phyloP scores from a whole-genome alignment of 352 stramenopile genomes.

The Phytophthora citricola region DNA sequence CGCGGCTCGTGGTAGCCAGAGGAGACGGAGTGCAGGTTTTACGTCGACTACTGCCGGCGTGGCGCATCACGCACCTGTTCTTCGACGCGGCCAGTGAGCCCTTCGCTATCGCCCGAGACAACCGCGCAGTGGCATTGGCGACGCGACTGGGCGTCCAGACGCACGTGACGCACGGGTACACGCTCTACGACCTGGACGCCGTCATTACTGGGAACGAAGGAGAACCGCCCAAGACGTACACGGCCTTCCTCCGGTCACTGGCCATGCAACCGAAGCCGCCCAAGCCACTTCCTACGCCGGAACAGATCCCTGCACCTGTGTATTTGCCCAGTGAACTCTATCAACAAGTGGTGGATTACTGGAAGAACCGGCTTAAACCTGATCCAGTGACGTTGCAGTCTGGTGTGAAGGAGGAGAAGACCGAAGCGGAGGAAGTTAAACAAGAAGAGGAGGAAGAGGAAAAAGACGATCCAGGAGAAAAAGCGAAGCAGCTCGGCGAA shows the following conservation, averaged over 20 bases:
- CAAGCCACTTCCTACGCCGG: conserved; percentile 52
- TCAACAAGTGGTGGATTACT: conserved; percentile 69
- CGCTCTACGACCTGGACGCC: conserved; percentile 74
- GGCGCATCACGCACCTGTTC: conserved; percentile 90
- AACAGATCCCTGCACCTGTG: conserved; percentile 49
- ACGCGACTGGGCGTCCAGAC: conserved; percentile 71
- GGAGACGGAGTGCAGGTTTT: conserved; percentile 87
- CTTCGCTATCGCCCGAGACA: conserved; percentile 88
- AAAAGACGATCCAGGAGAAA: conserved; percentile 23
- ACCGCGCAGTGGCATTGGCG: conserved; percentile 60
- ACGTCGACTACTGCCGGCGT: conserved; percentile 79
- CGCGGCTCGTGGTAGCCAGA: conserved; percentile 73
- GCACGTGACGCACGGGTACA: conserved; percentile 67
- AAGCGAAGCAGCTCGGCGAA: conserved; percentile 37
- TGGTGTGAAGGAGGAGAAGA: conserved; percentile 29
- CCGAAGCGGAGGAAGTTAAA: conserved; percentile 21
- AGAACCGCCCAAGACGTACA: conserved; percentile 80
- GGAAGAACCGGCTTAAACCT: conserved; percentile 32
- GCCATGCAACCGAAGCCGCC: conserved; percentile 59
- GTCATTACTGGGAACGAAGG: conserved; percentile 64
- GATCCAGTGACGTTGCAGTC: conserved; percentile 16
- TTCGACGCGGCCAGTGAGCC: conserved; percentile 93
- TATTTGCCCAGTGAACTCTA: conserved; percentile 63
- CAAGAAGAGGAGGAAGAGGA: conserved; percentile 32
- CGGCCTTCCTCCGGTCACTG: conserved; percentile 65